phyloP scores from a whole-genome alignment of 768 basidiomycete genomes.

The Podaxis sp. region DNA sequence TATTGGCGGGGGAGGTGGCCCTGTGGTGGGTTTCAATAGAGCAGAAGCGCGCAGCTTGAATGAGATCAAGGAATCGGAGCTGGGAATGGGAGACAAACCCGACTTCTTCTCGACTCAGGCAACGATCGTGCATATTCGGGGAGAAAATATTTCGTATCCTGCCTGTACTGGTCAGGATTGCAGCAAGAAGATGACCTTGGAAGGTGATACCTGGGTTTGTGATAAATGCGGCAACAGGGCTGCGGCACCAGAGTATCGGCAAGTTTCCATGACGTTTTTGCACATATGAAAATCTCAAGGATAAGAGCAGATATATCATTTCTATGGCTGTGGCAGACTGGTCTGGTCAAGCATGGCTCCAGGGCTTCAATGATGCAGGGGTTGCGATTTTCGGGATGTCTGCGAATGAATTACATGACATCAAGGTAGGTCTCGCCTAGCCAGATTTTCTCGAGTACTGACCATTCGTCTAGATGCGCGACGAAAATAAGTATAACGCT shows the following conservation, averaged over 20 bases:
- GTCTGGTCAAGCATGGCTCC: conserved; percentile 88
- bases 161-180: conserved; percentile 81
- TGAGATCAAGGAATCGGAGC: conserved; percentile 75
- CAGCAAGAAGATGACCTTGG: conserved; percentile 84
- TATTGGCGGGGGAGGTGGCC: conserved; percentile 36
- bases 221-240: conserved; percentile 86
- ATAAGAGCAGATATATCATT: conserved; percentile 64
- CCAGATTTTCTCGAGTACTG: background rate
- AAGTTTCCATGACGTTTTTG: conserved; percentile 22
- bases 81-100: conserved; percentile 73
- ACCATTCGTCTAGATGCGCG: conserved; percentile 43
- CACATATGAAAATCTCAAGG: background rate
- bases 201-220: conserved; percentile 78
- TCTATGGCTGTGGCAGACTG: conserved; percentile 87
- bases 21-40: conserved; percentile 54
- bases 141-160: conserved; percentile 81
- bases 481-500: conserved; percentile 56
- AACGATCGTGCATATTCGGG: conserved; percentile 85
- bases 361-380: conserved; percentile 94
- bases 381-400: conserved; percentile 69
- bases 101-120: conserved; percentile 82
- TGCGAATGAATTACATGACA: conserved; percentile 74
- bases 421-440: conserved; percentile 49
- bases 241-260: conserved; percentile 79
- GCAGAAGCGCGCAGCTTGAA: conserved; percentile 69